Evolutionary conservation across 2,329 filamentous ascomycete genomes (phyloP).

Genomic region (Penicillium brevicompactum): DNA sequence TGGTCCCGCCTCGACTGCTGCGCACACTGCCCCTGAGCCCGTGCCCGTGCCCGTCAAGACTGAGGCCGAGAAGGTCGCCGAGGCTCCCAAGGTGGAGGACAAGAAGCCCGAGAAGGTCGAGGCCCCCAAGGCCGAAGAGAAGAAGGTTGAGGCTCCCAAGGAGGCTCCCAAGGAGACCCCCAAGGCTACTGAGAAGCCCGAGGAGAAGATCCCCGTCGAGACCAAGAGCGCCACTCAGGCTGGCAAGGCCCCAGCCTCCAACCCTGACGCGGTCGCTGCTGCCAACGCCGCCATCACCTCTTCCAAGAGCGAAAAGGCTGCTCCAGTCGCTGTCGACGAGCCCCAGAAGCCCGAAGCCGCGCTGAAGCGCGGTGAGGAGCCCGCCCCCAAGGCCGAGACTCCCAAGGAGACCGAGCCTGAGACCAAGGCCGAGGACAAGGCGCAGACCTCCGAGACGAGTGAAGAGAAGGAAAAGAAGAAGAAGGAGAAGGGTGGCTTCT

Average conservation of each 20-base stretch:
- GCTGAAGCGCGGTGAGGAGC: constrained; percentile 26
- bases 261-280: constrained; percentile 23
- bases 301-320: constrained; percentile 23
- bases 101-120: neutral
- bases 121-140: constrained; percentile 7
- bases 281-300: constrained; percentile 22
- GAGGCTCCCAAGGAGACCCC: constrained; percentile 5
- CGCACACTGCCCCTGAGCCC: constrained; percentile 21
- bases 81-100: neutral
- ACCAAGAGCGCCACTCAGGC: constrained; percentile 8
- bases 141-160: constrained; percentile 4
- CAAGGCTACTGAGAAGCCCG: constrained; percentile 3
- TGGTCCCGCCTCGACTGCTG: constrained; percentile 25
- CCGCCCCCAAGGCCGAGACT: constrained; percentile 4
- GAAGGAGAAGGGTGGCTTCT: constrained; percentile 29
- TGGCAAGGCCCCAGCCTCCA: constrained; percentile 9
- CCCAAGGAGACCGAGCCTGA: constrained; percentile 10
- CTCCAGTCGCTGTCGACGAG: constrained; percentile 15
- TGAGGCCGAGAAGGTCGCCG: constrained; percentile 6
- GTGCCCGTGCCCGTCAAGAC: constrained; percentile 12
- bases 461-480: constrained; percentile 16
- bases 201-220: constrained; percentile 14
- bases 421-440: constrained; percentile 11
- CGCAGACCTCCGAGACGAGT: constrained; percentile 5
- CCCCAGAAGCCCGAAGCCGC: constrained; percentile 26